Conservation (phyloP, 768 basidiomycete species). For the Mycena filopes region DNA sequence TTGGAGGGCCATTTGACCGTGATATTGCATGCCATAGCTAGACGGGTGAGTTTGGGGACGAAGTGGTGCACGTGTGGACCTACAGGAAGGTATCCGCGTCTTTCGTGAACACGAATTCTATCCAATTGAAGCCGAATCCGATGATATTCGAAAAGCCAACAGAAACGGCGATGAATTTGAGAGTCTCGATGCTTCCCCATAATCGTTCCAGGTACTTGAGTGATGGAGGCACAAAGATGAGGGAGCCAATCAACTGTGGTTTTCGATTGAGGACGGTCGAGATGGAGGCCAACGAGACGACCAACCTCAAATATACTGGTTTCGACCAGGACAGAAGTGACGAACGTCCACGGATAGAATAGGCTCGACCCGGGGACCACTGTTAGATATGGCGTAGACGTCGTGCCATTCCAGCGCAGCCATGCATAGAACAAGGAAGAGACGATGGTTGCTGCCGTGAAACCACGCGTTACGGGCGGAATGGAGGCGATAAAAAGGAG, state of each 20-base stretch:
- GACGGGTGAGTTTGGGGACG: conserved; percentile 28
- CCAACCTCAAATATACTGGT: conserved; percentile 84
- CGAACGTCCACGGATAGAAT: conserved; percentile 92
- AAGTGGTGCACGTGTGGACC: conserved; percentile 42
- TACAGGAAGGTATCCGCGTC: conserved; percentile 83
- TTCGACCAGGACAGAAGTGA: conserved; percentile 92
- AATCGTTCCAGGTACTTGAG: conserved; percentile 92
- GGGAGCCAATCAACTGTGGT: conserved; percentile 76
- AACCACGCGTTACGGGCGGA: conserved; percentile 82
- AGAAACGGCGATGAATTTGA: conserved; percentile 86
- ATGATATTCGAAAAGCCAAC: conserved; percentile 89
- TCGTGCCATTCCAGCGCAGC: conserved; percentile 65
- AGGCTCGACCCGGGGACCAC: conserved; percentile 84
- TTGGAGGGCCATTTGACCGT: conserved; percentile 93
- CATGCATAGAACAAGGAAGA: conserved; percentile 71
- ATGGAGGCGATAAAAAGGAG: conserved; percentile 74
- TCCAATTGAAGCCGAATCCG: conserved; percentile 88
- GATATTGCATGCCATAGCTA: conserved; percentile 90
- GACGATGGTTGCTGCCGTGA: conserved; percentile 69
- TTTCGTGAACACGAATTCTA: conserved; percentile 79
- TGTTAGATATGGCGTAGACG: conserved; percentile 73
- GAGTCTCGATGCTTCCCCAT: conserved; percentile 89
- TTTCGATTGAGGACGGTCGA: too few species aligned
- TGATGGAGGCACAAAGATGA: conserved; percentile 83
- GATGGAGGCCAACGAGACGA: conserved; percentile 23